Conservation (phyloP, 768 basidiomycete species). For the Russula olivacea region DNA sequence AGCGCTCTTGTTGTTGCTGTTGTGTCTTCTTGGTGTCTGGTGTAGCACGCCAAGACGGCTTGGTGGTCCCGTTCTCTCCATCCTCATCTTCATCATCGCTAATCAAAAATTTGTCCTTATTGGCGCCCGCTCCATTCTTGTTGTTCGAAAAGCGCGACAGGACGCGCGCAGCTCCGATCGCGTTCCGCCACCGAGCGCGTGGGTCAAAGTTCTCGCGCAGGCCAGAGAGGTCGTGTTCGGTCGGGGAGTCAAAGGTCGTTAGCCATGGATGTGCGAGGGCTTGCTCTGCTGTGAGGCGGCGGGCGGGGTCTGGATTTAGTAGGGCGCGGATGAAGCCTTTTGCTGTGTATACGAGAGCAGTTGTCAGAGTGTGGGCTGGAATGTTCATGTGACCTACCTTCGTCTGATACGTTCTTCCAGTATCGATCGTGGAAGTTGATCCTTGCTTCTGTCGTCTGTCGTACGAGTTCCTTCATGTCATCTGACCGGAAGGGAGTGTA, state of each 20-base stretch:
- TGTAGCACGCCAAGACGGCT: background rate
- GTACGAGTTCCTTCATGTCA: conserved; percentile 63
- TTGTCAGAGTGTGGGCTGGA: background rate
- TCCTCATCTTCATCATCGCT: background rate
- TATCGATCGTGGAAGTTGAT: conserved; percentile 91
- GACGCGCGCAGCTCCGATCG: conserved; percentile 49
- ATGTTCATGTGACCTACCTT: conserved; percentile 45
- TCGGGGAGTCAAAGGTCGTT: conserved; percentile 55
- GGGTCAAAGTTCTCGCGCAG: conserved; percentile 82
- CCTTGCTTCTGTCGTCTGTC: conserved; percentile 79
- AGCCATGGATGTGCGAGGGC: conserved; percentile 76
- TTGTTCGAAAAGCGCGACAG: background rate
- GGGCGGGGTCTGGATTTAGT: conserved; percentile 61
- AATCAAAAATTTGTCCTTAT: background rate
- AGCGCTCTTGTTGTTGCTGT: background rate
- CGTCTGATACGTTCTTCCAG: conserved; percentile 82
- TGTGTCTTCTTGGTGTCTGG: background rate
- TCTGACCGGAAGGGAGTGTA: conserved; percentile 93
- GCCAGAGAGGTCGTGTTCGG: conserved; percentile 71
- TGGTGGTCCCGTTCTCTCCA: background rate
- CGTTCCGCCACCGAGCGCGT: conserved; percentile 63
- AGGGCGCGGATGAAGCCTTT: conserved; percentile 76
- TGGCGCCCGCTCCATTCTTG: background rate
- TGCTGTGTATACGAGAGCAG: conserved; percentile 39
- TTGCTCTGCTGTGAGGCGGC: conserved; percentile 67